A percentile compares a stretch with the other conserved stretches of the same genome.
phyloP scores from a whole-genome alignment of 1,284 basidiomycete species.

The Microbotryomycetes sp. region DNA sequence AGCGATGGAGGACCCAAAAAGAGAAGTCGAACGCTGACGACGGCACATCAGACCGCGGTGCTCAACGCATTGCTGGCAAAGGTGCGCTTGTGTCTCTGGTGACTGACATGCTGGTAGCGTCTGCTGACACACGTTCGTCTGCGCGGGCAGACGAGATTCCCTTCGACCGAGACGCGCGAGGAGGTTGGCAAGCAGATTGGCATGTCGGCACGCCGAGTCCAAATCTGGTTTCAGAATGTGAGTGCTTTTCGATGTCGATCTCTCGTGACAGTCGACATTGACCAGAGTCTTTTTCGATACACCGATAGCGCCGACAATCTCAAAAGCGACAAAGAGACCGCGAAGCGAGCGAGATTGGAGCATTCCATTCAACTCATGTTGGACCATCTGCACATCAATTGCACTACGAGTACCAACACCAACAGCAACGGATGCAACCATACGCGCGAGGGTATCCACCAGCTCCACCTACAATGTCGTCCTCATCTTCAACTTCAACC shows the following conservation, averaged over 20 bases:
- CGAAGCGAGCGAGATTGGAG: constrained; percentile 19
- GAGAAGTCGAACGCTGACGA: constrained; percentile 61
- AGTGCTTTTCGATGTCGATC: background rate
- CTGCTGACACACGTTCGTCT: background rate
- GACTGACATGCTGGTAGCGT: no score
- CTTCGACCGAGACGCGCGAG: constrained; percentile 72
- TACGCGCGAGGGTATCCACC: constrained; percentile 9
- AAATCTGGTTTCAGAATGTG: constrained; percentile 51
- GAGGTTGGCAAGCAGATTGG: constrained; percentile 74
- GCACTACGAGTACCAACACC: background rate
- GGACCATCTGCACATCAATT: background rate
- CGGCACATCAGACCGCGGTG: constrained; percentile 72
- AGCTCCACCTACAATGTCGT: background rate
- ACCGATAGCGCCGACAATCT: constrained; percentile 27
- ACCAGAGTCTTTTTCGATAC: background rate
- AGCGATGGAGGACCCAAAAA: constrained; percentile 45
- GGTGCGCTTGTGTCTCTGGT: constrained; percentile 46
- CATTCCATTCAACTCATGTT: background rate
- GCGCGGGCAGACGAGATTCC: constrained; percentile 63
- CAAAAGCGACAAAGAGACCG: constrained; percentile 31
- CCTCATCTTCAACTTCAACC: constrained; percentile 1
- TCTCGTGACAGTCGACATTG: background rate
- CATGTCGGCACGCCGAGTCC: constrained; percentile 73
- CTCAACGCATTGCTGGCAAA: constrained; percentile 69
- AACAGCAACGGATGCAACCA: constrained; percentile 6